A percentile compares a stretch with the other conserved stretches of the same genome.
Evolutionary conservation across 1,139 yeast genomes (phyloP).

Genomic region (Kodamaea anthophila): DNA sequence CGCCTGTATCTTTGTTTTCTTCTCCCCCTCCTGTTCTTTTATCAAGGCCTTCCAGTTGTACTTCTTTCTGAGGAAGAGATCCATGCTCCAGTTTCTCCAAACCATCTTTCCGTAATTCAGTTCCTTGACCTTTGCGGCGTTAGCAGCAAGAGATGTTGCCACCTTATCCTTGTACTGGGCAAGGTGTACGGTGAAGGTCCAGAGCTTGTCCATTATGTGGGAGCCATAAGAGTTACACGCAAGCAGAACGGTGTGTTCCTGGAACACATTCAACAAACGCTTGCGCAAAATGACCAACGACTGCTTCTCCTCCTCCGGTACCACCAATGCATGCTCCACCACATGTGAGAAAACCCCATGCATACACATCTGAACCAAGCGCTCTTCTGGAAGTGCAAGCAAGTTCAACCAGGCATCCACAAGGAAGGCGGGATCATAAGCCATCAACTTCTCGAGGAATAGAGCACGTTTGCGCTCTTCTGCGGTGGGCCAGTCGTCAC

Average conservation of each 20-base stretch:
- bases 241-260: conserved; percentile 47
- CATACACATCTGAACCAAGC: conserved; percentile 63
- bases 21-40: conserved; percentile 57
- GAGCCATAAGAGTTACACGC: conserved; percentile 89
- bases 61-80: conserved; percentile 64
- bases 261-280: conserved; percentile 63
- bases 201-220: conserved; percentile 78
- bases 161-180: conserved; percentile 84
- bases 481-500: conserved; percentile 88
- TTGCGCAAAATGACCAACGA: conserved; percentile 52
- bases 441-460: conserved; percentile 65
- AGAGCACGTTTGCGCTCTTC: conserved; percentile 79
- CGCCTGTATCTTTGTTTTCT: conserved; percentile 38
- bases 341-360: conserved; percentile 91
- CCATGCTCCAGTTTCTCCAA: conserved; percentile 94
- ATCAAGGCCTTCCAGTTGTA: conserved; percentile 76
- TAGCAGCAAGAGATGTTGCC: conserved; percentile 60
- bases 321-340: conserved; percentile 54
- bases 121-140: conserved; percentile 67
- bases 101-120: conserved; percentile 85
- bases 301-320: conserved; percentile 37
- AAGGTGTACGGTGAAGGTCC: conserved; percentile 71
- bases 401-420: conserved; percentile 55
- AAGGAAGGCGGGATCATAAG: conserved; percentile 56
- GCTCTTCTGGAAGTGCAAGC: conserved; percentile 51